A percentile compares a stretch with the other conserved stretches of the same genome.
Conservation (phyloP, 192 early-diverging fungal genomes). For the Mycoemilia scoparia region DNA sequence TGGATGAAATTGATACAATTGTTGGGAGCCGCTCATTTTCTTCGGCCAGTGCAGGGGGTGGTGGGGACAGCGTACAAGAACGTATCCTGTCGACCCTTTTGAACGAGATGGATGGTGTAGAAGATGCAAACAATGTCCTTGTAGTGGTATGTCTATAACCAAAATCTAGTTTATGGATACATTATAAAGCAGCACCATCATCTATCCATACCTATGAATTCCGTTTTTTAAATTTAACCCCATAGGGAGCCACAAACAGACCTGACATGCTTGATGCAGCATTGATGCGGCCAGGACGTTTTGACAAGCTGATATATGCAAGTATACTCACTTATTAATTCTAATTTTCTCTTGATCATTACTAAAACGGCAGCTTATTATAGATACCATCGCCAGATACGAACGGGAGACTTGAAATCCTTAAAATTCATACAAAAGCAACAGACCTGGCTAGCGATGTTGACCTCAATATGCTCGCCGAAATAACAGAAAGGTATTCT, state of each 20-base stretch:
- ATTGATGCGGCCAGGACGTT: slow-evolving; percentile 78
- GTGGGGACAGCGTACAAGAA: slow-evolving; percentile 25
- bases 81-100: slow-evolving; percentile 13
- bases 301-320: slow-evolving; percentile 94
- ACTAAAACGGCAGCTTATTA: slow-evolving; percentile 33
- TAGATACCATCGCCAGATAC: slow-evolving; percentile 65
- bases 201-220: neutral
- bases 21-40: slow-evolving; percentile 60
- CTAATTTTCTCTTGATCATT: neutral
- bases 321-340: too few relatives aligned
- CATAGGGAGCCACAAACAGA: slow-evolving; percentile 86
- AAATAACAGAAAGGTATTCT: slow-evolving; percentile 72
- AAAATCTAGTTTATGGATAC: slow-evolving; percentile 77
- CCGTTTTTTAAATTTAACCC: neutral
- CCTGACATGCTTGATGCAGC: slow-evolving; percentile 94
- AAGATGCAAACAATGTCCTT: slow-evolving; percentile 79
- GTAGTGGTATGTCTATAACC: slow-evolving; percentile 94
- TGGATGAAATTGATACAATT: slow-evolving; percentile 94
- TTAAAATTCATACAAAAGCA: slow-evolving; percentile 32
- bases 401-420: slow-evolving; percentile 38
- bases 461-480: slow-evolving; percentile 35
- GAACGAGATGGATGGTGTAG: slow-evolving; percentile 83
- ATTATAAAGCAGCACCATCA: too few relatives aligned
- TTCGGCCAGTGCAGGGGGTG: slow-evolving; percentile 43
- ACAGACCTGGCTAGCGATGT: slow-evolving; percentile 36